phyloP scores from a whole-genome alignment of 2,329 filamentous ascomycete genomes.

The Ustilaginoidea virens region DNA sequence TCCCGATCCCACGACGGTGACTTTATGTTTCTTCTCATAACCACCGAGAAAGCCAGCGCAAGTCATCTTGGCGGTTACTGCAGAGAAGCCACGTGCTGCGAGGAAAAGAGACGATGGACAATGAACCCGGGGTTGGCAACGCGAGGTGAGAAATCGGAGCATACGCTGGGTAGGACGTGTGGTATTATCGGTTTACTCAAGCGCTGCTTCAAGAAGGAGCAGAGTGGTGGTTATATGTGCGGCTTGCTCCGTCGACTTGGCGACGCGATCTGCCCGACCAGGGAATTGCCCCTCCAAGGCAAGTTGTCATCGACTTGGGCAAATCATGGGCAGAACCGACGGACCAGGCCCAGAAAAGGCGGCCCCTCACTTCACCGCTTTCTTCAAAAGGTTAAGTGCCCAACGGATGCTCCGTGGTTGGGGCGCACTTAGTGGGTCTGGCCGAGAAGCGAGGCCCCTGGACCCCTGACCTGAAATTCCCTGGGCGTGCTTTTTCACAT shows the following conservation, averaged over 20 bases:
- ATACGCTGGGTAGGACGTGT: too few species aligned
- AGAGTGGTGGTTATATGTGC: too few species aligned
- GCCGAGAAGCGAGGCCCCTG: slow-evolving; percentile 9
- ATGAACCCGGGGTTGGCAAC: background rate
- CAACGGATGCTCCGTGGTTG: slow-evolving; percentile 6
- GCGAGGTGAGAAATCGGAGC: slow-evolving; percentile 1
- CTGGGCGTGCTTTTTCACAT: too few species aligned
- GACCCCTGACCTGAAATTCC: background rate
- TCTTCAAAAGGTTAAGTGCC: slow-evolving; percentile 5
- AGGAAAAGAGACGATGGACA: background rate
- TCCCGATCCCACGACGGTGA: slow-evolving; percentile 86
- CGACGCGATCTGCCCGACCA: too few species aligned
- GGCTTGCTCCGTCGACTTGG: too few species aligned
- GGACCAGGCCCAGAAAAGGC: background rate
- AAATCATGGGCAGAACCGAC: background rate
- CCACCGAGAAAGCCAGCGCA: slow-evolving; percentile 23
- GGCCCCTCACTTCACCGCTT: slow-evolving; percentile 8
- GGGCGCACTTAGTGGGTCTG: slow-evolving; percentile 2
- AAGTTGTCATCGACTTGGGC: slow-evolving; percentile 2
- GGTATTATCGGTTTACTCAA: too few species aligned
- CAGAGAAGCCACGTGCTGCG: slow-evolving; percentile 2
- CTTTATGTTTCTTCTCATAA: slow-evolving; percentile 66
- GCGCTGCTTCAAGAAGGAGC: background rate
- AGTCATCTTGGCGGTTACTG: slow-evolving; percentile 15
- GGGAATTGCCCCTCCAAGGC: slow-evolving; percentile 1